A percentile compares a stretch with the other conserved stretches of the same genome.
Conservation (phyloP, 169 alveolate genomes). For the Cryptosporidium baileyi region DNA sequence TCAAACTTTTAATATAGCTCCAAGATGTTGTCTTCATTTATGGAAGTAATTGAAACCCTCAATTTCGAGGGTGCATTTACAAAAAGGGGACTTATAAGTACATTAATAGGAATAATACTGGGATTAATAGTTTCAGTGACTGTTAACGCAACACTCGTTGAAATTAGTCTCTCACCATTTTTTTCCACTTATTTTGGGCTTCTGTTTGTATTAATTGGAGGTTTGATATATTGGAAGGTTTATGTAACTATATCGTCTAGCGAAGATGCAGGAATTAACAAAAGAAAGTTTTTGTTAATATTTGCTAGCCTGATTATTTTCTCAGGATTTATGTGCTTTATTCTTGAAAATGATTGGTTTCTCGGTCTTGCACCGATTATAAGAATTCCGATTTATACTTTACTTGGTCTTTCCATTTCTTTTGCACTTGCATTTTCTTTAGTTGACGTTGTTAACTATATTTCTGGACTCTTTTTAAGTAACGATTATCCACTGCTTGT, state of each 20-base stretch:
- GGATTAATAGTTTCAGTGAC: constrained; percentile 88
- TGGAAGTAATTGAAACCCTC: constrained; percentile 9
- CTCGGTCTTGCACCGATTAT: constrained; percentile 78
- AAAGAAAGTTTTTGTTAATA: constrained; percentile 63
- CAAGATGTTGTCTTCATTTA: constrained; percentile 22
- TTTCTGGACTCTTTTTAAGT: constrained; percentile 83
- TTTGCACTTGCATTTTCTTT: constrained; percentile 91
- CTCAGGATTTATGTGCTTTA: constrained; percentile 90
- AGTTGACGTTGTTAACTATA: constrained; percentile 89
- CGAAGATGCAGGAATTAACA: constrained; percentile 63
- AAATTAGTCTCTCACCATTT: constrained; percentile 88
- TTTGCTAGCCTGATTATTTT: constrained; percentile 78
- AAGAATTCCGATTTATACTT: constrained; percentile 90
- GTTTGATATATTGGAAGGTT: constrained; percentile 87
- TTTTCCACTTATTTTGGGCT: constrained; percentile 90
- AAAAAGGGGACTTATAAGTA: constrained; percentile 72
- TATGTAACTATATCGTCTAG: constrained; percentile 70
- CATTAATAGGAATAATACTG: constrained; percentile 84
- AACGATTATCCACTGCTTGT: constrained; percentile 87
- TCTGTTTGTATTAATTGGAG: constrained; percentile 87
- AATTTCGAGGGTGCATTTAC: constrained; percentile 41
- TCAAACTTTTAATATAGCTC: no score
- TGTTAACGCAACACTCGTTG: constrained; percentile 91
- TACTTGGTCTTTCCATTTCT: constrained; percentile 92
- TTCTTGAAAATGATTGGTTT: constrained; percentile 90